Conservation (phyloP, 2,329 filamentous ascomycete genomes). For the Colletotrichum sp. region DNA sequence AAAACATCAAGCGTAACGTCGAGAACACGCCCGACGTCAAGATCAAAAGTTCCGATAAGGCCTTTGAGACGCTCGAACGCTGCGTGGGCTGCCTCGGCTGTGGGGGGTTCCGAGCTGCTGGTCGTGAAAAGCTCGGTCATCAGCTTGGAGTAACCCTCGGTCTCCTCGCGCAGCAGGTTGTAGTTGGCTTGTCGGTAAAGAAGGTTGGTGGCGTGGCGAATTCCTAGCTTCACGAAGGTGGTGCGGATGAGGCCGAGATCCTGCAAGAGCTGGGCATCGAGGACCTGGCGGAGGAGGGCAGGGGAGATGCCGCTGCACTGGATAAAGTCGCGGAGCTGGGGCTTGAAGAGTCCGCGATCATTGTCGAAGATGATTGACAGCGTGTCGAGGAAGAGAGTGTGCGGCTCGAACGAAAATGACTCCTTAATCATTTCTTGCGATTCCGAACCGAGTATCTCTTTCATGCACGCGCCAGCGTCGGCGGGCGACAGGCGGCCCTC, state of each 20-base stretch:
- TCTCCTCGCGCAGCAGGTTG: constrained; percentile 93
- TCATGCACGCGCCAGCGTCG: constrained; percentile 75
- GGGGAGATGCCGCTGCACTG: constrained; percentile 75
- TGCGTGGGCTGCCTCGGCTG: constrained; percentile 77
- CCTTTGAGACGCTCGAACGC: constrained; percentile 93
- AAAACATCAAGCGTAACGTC: constrained; percentile 96
- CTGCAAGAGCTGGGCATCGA: constrained; percentile 81
- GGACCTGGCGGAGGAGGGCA: constrained; percentile 75
- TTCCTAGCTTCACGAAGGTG: constrained; percentile 83
- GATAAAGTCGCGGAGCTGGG: constrained; percentile 69
- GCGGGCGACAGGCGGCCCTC: constrained; percentile 69
- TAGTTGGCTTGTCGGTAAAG: constrained; percentile 97
- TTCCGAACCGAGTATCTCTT: constrained; percentile 71
- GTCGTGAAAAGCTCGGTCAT: constrained; percentile 95
- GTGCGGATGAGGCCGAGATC: constrained; percentile 80
- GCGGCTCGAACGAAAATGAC: constrained; percentile 61
- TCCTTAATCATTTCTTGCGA: constrained; percentile 54
- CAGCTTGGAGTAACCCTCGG: constrained; percentile 95
- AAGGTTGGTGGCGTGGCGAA: constrained; percentile 89
- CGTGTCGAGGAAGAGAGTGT: constrained; percentile 81
- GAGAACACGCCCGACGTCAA: constrained; percentile 92
- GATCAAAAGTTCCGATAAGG: constrained; percentile 93
- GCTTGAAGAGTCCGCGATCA: constrained; percentile 58
- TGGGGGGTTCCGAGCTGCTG: constrained; percentile 75
- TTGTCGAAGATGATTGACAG: constrained; percentile 80